These are phyloP conservation scores for Millerago galiae DNA, from an alignment of 805 yeast species.

Conservation along the genomic window DNA sequence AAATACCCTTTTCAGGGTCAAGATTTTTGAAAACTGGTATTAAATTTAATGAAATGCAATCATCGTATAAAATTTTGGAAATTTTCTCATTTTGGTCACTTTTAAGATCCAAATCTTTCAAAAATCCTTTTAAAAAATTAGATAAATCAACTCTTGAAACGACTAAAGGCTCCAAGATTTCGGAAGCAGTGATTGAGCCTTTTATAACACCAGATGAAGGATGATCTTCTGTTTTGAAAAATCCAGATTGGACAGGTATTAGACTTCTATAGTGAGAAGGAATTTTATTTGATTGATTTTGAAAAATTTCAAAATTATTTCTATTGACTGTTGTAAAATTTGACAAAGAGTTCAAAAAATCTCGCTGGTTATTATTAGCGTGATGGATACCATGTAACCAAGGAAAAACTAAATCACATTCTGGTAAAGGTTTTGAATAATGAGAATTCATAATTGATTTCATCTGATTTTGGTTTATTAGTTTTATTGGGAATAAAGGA, in stretches of 20 bases:
- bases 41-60: slow-evolving; percentile 26
- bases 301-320: slow-evolving; percentile 18
- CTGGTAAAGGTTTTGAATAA: slow-evolving; percentile 42
- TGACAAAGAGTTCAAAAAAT: slow-evolving; percentile 17
- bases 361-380: slow-evolving; percentile 21
- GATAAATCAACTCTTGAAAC: slow-evolving; percentile 32
- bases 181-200: slow-evolving; percentile 49
- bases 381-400: slow-evolving; percentile 70
- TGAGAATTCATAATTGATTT: slow-evolving; percentile 17
- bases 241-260: slow-evolving; percentile 22
- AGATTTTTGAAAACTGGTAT: slow-evolving; percentile 50
- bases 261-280: slow-evolving; percentile 18
- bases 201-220: slow-evolving; percentile 40
- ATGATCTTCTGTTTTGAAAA: slow-evolving; percentile 26
- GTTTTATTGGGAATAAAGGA: slow-evolving; percentile 16
- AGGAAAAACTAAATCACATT: slow-evolving; percentile 68
- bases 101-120: slow-evolving; percentile 19
- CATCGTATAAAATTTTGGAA: slow-evolving; percentile 16
- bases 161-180: slow-evolving; percentile 45
- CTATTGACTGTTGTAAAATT: slow-evolving; percentile 17
- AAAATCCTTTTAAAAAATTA: slow-evolving; percentile 12
- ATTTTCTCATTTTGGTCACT: slow-evolving; percentile 7
- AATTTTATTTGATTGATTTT: slow-evolving; percentile 14
- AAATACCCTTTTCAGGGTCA: slow-evolving; percentile 68
- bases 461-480: slow-evolving; percentile 16